Evolutionary conservation across 345 rosid species (phyloP).

Genomic region (Xanthoceras sorbifolium): DNA sequence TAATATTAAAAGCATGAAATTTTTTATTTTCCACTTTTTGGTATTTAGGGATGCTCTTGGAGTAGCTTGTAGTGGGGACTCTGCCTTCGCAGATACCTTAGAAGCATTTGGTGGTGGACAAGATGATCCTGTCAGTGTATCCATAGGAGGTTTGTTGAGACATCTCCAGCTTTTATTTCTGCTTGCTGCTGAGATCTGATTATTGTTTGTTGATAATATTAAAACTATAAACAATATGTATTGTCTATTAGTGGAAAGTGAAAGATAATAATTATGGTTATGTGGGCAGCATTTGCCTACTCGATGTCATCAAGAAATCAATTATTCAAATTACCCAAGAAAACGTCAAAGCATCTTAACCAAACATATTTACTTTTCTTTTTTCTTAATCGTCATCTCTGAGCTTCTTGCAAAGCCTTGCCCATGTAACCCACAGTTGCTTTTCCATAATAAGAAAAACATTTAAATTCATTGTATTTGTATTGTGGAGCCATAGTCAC

Average conservation of each 20-base stretch:
- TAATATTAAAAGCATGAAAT: background rate
- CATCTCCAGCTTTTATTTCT: constrained; percentile 17
- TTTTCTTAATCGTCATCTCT: background rate
- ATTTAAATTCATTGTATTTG: background rate
- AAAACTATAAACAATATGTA: background rate
- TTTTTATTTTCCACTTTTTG: background rate
- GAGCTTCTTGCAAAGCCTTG: background rate
- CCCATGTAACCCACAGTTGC: background rate
- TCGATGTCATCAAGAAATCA: background rate
- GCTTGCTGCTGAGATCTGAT: background rate
- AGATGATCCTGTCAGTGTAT: constrained; percentile 81
- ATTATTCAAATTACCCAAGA: background rate
- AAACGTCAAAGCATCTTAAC: background rate
- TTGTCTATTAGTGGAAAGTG: background rate
- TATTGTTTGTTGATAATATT: background rate
- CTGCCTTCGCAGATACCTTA: constrained; percentile 64
- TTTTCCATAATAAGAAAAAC: background rate
- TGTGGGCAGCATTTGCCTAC: background rate
- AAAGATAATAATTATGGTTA: background rate
- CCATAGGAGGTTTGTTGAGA: constrained; percentile 72
- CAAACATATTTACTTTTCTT: background rate
- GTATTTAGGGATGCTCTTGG: constrained; percentile 64
- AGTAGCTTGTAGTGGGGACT: constrained; percentile 67
- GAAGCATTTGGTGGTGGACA: constrained; percentile 89
- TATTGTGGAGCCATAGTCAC: background rate